Evolutionary conservation across 2,329 filamentous ascomycete genomes (phyloP), one percentile per base, ranked within the genome.

Genomic region (Thelonectria olida): DNA sequence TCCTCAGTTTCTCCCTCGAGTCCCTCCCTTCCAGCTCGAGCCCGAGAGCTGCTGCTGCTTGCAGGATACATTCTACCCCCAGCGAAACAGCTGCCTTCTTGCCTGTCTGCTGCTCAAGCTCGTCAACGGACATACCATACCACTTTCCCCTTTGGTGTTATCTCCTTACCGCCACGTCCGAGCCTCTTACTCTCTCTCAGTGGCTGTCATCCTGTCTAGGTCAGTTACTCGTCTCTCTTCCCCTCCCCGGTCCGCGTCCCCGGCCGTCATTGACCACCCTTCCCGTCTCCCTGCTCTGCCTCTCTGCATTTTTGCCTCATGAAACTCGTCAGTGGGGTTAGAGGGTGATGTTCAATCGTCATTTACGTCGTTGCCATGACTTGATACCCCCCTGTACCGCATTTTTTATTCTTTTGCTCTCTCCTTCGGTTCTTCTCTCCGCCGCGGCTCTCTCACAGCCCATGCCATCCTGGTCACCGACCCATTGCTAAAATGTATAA

Each of bases 401-500:
- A 63, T 61, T 53, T 67, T 63, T 39, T 51, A 52, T 56, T 54
- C 42, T 54, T 56, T 45, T 53, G 31, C 42, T 34, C 50, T 50
- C 27, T 42, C 60, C 39, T 42, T 54, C 59, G 22, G 22, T 57
- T 53, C 53, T 54, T 58, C 54, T 31, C 50, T 62, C 61, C 54
- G 50, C 54, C 38, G 48, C 54, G 53, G 19, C 58, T 61, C 44
- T 49, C 52, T 57, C 54, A 62, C 23, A 17, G 54, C 63, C 61
- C 54, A 54, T 63, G 56, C 49, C 61, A 62, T 64, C 61, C 64
- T 60, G 58, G 61, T 65, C 67, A 52, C 52, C 60, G 38, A 27
- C 19, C 54, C 50, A 55, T 69, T 70, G 77, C 81, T 82, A 82
- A 83, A 75, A 86, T 86, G 83, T 82, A 81, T 79, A 66, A 75